Base-by-base conservation (phyloP, 2,329 filamentous ascomycete species). In the Scopulariopsis brevicaulis region DNA sequence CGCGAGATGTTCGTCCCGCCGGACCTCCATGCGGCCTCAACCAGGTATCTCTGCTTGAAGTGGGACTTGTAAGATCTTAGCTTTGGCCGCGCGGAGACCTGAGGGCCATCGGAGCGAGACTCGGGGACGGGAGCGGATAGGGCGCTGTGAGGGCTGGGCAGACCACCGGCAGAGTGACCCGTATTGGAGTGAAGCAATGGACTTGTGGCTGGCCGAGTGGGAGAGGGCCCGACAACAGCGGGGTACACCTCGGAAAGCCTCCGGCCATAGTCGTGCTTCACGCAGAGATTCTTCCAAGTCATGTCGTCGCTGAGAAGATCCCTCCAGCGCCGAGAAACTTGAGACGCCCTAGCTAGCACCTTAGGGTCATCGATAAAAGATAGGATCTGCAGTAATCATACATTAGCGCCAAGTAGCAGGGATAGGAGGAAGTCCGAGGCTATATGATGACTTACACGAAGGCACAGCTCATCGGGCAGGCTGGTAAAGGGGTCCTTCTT, bases 361-460 rank as follows among this genome's bases (percentile, higher is more conserved):
- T 92, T 94, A 1, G 94, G 92, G 67, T 99, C 94, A 67, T 99
- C 94, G 67, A 99, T 93, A 69, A 96, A 99, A 51, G 93, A 96
- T 55, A 99, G 79, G 63, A 99, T 89, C 88, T 96, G 66, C 4
- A 56, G 54, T n/a, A 34, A n/a, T 20, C 15, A 28, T n/a, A 10
- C n/a, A 59, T 51, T 54, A 48, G 46, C 8, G 24, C 37, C 25
- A 15, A 48, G n/a, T 11, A 15, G 54, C 10, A 15, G 15, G 20
- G 20, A 25, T 56, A 24, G n/a, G 6, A n/a, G 22, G 22, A 15
- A 48, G n/a, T 34, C n/a, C 14, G 20, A 3, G 15, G 22, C 24
- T 10, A 1, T 22, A 10, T n/a, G 10, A n/a, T 43, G 14, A 73
- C 86, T 69, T 81, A 95, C 90, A 66, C 91, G 80, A 60, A 99